Conservation (phyloP, 495 filamentous ascomycete species). For the Podospora pseudoanserina region DNA sequence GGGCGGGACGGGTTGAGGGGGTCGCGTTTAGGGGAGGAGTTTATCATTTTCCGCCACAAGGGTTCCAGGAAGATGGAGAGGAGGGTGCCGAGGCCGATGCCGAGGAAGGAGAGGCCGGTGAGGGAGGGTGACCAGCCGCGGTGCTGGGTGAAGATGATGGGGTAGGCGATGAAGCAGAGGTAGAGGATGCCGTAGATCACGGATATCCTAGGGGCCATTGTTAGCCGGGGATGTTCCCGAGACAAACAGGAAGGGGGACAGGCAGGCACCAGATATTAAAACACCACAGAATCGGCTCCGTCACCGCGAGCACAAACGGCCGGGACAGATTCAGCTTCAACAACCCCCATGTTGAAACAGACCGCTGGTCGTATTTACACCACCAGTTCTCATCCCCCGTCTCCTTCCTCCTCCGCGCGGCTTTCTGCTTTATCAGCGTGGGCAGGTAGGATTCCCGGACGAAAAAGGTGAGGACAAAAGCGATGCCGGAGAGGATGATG, state of each 20-base stretch:
- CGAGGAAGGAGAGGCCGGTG: slow-evolving; percentile 72
- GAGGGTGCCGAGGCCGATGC: slow-evolving; percentile 74
- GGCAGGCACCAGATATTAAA: slow-evolving; percentile 61
- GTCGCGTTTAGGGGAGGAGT: slow-evolving; percentile 59
- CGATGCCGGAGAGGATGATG: slow-evolving; percentile 61
- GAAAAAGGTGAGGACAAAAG: slow-evolving; percentile 48
- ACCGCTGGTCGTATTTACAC: slow-evolving; percentile 67
- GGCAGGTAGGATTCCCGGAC: slow-evolving; percentile 79
- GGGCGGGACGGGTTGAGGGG: slow-evolving; percentile 52
- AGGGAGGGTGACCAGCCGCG: slow-evolving; percentile 73
- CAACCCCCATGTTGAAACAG: slow-evolving; percentile 36
- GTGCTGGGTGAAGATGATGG: slow-evolving; percentile 69
- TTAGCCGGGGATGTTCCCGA: background rate
- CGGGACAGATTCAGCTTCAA: slow-evolving; percentile 70
- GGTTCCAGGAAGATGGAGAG: slow-evolving; percentile 66
- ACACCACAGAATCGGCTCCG: slow-evolving; percentile 82
- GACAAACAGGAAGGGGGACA: background rate
- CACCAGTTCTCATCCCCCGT: slow-evolving; percentile 72
- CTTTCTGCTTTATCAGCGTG: slow-evolving; percentile 64
- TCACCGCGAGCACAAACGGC: slow-evolving; percentile 73
- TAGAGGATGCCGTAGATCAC: slow-evolving; percentile 70
- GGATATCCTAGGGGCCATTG: slow-evolving; percentile 36
- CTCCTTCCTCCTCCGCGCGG: slow-evolving; percentile 65
- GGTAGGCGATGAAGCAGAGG: slow-evolving; percentile 80
- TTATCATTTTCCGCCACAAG: slow-evolving; percentile 67